Base-by-base conservation (phyloP, 2,329 filamentous ascomycete genomes). In the Davidsoniella eucalypti region DNA sequence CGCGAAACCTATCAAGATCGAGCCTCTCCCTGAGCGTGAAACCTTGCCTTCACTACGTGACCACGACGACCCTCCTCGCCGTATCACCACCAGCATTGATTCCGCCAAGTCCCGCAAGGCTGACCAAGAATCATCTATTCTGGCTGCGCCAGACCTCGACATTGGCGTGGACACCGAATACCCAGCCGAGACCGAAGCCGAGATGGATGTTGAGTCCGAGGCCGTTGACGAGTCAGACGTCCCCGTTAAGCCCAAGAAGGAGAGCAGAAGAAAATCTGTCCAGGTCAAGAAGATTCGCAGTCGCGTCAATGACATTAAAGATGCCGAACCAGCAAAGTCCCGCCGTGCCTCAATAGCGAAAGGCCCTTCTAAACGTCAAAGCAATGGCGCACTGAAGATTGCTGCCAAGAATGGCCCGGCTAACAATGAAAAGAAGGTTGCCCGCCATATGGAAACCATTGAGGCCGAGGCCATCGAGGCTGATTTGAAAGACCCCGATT, bases 371-470 rank as follows among this genome's bases (percentile, higher is more conserved):
- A 79, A 79, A 62, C 67, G 75, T 52, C 72, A 78, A 56, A 72
- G 73, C 48, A 78, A 84, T 61, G 73, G 72, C 55, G 65, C 74
- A 60, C 68, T 68, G 58, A 80, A 79, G 58, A 76, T 90, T 25
- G 49, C 46, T 18, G 44, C n/a, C 70, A 84, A 63, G 72, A 75
- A 54, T 64, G 79, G 51, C 71, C 90, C 66, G 18, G 64, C 65
- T 17, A 69, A 73, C 47, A 66, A 67, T 61, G 66, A 68, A 54
- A 65, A 61, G 55, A 66, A 64, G 55, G 67, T 68, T 33, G 60
- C 54, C 6, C 45, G 47, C 25, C 45, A 53, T 44, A 64, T 66
- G 51, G 62, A 61, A 5, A 64, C 67, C 51, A 64, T 73, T 5
- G 71, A 73, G 10, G 62, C 61, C 25, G 62, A 64, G 37, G 86